phyloP scores from a whole-genome alignment of 2,329 filamentous ascomycete genomes.

The Colletotrichum tofieldiae region DNA sequence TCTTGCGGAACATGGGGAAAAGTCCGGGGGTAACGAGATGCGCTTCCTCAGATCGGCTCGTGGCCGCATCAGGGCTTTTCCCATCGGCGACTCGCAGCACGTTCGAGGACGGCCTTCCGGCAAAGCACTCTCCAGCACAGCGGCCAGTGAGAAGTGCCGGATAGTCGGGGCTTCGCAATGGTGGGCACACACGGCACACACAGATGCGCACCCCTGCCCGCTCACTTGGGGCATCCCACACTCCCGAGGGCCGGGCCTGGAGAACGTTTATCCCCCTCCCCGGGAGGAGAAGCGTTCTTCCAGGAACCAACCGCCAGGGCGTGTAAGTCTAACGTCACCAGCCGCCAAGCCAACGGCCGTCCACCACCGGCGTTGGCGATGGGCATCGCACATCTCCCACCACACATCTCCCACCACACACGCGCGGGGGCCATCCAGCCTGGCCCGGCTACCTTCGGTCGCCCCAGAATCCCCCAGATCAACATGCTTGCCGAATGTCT shows the following conservation, averaged over 20 bases:
- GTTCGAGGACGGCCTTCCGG: constrained; percentile 22
- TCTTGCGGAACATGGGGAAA: constrained; percentile 41
- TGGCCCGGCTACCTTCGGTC: constrained; percentile 35
- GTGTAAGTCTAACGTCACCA: constrained; percentile 18
- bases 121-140: constrained; percentile 41
- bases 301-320: background rate
- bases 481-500: constrained; percentile 6
- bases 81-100: constrained; percentile 22
- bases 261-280: constrained; percentile 38
- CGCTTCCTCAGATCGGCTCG: constrained; percentile 15
- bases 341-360: constrained; percentile 13
- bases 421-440: constrained; percentile 18
- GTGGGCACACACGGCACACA: constrained; percentile 21
- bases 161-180: constrained; percentile 16
- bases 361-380: constrained; percentile 32
- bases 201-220: background rate
- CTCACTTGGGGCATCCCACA: constrained; percentile 19
- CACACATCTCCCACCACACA: constrained; percentile 17
- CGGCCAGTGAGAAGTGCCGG: constrained; percentile 34
- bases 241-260: constrained; percentile 14
- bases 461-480: constrained; percentile 19
- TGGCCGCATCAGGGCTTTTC: constrained; percentile 27
- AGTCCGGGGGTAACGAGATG: constrained; percentile 31
- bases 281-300: constrained; percentile 33
- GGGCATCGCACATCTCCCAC: constrained; percentile 11